Evolutionary conservation across 2,329 filamentous ascomycete species (phyloP), one percentile per base, ranked within the genome.

Genomic region (Pseudogymnoascus sp.): DNA sequence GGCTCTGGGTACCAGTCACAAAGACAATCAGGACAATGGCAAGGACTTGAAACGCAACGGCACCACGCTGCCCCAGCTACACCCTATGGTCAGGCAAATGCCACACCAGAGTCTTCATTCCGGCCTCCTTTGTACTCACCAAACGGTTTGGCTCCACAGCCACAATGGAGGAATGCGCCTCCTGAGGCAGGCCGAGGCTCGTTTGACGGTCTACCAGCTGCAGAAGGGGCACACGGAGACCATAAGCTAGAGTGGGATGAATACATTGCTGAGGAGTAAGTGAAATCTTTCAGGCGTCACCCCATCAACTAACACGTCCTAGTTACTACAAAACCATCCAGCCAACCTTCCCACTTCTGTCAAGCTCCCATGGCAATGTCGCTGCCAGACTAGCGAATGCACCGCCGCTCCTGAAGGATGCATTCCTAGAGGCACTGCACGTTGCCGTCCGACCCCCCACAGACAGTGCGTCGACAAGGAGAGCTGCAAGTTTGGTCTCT

Each of bases 301-400:
- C 31, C n/a, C 16, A 61, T 21, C 11, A 55, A 61, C 70, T 72
- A 65, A 71, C 60, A n/a, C 49, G 16, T n/a, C 11, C 7, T 62
- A 86, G 83, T 66, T 91, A 90, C 67, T 80, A 89, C 61, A 78
- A 78, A 4, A 76, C 82, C 12, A 82, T 91, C 19, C 87, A 91
- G 67, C 83, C 84, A 12, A 82, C 83, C 3, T 86, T 89, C 63
- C 88, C 88, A 0, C 77, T 91, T 49, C 76, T 91, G 11, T 81
- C 87, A 1, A 78, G 78, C 61, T 83, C 75, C 61, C 85, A 82
- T 68, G 73, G 75, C 12, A 78, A 79, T n/a, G 72, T 89, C 8
- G 80, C 83, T 63, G 77, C 78, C 7, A 77, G 84, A 19, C 73
- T 91, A 19, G 76, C 77, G 2, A 79, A 81, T 52, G 86, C 84